phyloP scores from a whole-genome alignment of 2,329 filamentous ascomycete genomes.

The Aspergillus viridinutans region DNA sequence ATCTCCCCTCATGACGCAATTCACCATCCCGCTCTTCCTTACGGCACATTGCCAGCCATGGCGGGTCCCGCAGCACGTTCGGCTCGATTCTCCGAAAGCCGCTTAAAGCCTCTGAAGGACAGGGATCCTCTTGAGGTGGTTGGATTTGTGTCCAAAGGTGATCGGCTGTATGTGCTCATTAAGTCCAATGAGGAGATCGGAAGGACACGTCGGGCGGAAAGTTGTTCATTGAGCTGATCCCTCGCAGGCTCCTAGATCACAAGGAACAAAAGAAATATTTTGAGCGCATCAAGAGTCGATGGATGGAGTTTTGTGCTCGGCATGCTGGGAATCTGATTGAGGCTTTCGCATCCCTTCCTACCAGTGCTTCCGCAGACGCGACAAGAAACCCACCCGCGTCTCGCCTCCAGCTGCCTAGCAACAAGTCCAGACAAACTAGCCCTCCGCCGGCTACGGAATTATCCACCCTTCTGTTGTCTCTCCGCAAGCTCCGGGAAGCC shows the following conservation, averaged over 20 bases:
- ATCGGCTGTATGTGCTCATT: slow-evolving; percentile 61
- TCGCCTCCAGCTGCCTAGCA: slow-evolving; percentile 16
- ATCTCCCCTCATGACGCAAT: slow-evolving; percentile 2
- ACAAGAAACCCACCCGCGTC: slow-evolving; percentile 38
- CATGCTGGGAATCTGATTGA: slow-evolving; percentile 68
- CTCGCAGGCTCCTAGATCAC: slow-evolving; percentile 61
- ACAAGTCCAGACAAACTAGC: slow-evolving; percentile 21
- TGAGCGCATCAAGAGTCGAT: slow-evolving; percentile 79
- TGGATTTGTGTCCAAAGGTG: slow-evolving; percentile 86
- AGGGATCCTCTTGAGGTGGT: slow-evolving; percentile 76
- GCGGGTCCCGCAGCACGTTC: slow-evolving; percentile 18
- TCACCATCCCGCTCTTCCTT: background rate
- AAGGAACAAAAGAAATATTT: slow-evolving; percentile 83
- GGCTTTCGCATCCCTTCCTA: slow-evolving; percentile 64
- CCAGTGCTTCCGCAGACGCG: slow-evolving; percentile 35
- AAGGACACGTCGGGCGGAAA: background rate
- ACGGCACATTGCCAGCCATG: slow-evolving; percentile 11
- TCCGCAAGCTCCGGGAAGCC: slow-evolving; percentile 88
- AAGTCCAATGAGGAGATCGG: background rate
- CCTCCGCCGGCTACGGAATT: slow-evolving; percentile 59
- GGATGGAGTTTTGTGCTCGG: slow-evolving; percentile 81
- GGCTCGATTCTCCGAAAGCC: slow-evolving; percentile 22
- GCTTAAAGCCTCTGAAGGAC: slow-evolving; percentile 72
- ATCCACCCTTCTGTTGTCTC: slow-evolving; percentile 70
- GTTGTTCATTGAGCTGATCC: slow-evolving; percentile 18